These are phyloP conservation scores for Taphrina betulina DNA, from an alignment of 1,139 yeast species.

Conservation along the genomic window DNA sequence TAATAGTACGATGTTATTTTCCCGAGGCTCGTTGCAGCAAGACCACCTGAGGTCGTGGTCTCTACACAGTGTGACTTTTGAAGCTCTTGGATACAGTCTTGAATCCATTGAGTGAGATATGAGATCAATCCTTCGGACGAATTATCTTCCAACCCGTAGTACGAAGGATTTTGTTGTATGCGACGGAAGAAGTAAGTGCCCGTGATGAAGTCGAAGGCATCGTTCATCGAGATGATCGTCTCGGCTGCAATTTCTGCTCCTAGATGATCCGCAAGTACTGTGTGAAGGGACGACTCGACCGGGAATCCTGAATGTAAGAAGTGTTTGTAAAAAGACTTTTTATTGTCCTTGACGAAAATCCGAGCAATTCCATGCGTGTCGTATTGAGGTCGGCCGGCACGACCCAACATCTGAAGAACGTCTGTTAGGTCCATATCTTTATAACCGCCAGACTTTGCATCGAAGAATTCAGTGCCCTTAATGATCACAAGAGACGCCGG, in stretches of 20 bases:
- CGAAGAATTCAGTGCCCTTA: slow-evolving; percentile 89
- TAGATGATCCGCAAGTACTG: slow-evolving; percentile 86
- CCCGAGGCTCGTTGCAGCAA: slow-evolving; percentile 64
- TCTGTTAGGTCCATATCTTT: slow-evolving; percentile 91
- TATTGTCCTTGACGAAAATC: slow-evolving; percentile 87
- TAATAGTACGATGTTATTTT: slow-evolving; percentile 88
- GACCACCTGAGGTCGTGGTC: slow-evolving; percentile 44
- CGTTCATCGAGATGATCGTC: slow-evolving; percentile 75
- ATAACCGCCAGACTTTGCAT: slow-evolving; percentile 75
- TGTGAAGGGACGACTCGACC: slow-evolving; percentile 91
- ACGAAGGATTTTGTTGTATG: slow-evolving; percentile 93
- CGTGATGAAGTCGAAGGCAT: slow-evolving; percentile 86
- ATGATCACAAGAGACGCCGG: slow-evolving; percentile 93
- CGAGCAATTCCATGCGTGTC: slow-evolving; percentile 95
- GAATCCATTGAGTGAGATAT: slow-evolving; percentile 72
- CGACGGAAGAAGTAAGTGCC: slow-evolving; percentile 95
- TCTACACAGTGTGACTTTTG: slow-evolving; percentile 70
- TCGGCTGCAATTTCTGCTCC: slow-evolving; percentile 96
- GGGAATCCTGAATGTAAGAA: slow-evolving; percentile 95
- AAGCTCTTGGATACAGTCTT: slow-evolving; percentile 65
- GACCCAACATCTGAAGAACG: slow-evolving; percentile 83
- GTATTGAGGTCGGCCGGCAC: slow-evolving; percentile 79
- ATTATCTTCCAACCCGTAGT: slow-evolving; percentile 79
- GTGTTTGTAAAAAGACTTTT: slow-evolving; percentile 89
- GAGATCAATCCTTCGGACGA: slow-evolving; percentile 62